Evolutionary conservation across 2,329 filamentous ascomycete species (phyloP).

Genomic region (Purpureocillium lavendulum): DNA sequence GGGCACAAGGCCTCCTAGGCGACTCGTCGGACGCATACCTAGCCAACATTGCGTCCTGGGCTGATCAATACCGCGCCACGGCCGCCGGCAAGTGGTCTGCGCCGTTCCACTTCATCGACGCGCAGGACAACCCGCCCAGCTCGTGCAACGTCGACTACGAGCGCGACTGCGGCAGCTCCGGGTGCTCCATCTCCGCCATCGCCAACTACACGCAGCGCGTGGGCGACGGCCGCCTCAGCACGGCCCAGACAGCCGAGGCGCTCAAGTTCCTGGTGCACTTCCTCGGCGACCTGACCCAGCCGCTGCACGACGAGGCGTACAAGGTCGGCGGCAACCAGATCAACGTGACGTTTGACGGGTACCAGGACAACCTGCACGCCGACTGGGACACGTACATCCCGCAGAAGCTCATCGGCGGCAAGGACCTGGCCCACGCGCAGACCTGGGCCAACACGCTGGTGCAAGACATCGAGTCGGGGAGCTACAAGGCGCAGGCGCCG

Average conservation of each 20-base stretch:
- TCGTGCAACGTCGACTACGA: conserved; percentile 32
- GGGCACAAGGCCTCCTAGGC: conserved; percentile 22
- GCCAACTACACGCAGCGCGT: conserved; percentile 19
- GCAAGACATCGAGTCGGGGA: conserved; percentile 26
- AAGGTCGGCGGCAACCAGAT: conserved; percentile 45
- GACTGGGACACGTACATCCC: conserved; percentile 55
- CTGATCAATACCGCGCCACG: conserved; percentile 39
- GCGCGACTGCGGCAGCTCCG: conserved; percentile 17
- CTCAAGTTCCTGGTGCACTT: conserved; percentile 34
- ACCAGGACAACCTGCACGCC: conserved; percentile 48
- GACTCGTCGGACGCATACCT: conserved; percentile 37
- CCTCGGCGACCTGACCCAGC: conserved; percentile 47
- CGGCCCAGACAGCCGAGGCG: conserved; percentile 9
- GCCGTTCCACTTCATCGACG: conserved; percentile 44
- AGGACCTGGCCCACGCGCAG: conserved; percentile 23
- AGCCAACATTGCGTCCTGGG: conserved; percentile 32
- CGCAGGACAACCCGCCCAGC: conserved; percentile 25
- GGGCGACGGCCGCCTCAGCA: conserved; percentile 7
- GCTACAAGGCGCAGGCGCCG: conserved; percentile 23
- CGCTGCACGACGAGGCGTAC: conserved; percentile 43
- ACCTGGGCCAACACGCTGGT: conserved; percentile 27
- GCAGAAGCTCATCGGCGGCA: conserved; percentile 31
- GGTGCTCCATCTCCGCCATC: conserved; percentile 17
- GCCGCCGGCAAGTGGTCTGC: conserved; percentile 35
- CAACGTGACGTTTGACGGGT: conserved; percentile 40